A percentile compares a stretch with the other conserved stretches of the same genome.
phyloP scores from a whole-genome alignment of 352 stramenopile genomes.

The Phytophthora megakarya region DNA sequence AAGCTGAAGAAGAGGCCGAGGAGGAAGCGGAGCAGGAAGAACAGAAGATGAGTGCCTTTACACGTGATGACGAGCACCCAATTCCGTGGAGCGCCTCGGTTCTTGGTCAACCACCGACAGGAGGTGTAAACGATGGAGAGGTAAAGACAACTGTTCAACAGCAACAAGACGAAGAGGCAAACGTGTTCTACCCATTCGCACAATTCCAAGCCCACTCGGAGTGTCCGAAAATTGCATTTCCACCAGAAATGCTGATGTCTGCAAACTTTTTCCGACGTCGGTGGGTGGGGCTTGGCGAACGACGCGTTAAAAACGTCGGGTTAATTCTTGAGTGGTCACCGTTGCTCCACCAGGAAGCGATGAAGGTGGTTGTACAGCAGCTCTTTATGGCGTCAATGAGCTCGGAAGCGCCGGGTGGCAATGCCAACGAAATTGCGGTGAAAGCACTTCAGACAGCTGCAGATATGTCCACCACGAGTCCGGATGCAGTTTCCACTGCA shows the following conservation, averaged over 20 bases:
- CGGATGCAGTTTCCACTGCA: constrained; percentile 24
- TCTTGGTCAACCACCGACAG: constrained; percentile 38
- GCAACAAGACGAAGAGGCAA: constrained; percentile 52
- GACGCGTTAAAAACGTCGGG: constrained; percentile 88
- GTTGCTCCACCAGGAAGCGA: constrained; percentile 67
- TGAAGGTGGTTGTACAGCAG: constrained; percentile 69
- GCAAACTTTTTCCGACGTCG: constrained; percentile 89
- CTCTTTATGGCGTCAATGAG: constrained; percentile 64
- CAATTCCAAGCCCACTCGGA: constrained; percentile 79
- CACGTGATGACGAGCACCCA: constrained; percentile 87
- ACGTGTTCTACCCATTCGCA: constrained; percentile 79
- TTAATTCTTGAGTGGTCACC: constrained; percentile 90
- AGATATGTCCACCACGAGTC: constrained; percentile 36
- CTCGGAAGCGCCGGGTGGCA: constrained; percentile 17
- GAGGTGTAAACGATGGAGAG: constrained; percentile 26
- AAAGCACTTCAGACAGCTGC: constrained; percentile 48
- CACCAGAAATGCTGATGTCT: constrained; percentile 71
- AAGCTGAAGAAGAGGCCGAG: constrained; percentile 88
- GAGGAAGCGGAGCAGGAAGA: constrained; percentile 91
- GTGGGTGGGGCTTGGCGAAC: constrained; percentile 88
- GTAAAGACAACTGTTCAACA: constrained; percentile 32
- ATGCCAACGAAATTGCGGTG: constrained; percentile 75
- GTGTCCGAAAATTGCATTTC: constrained; percentile 78
- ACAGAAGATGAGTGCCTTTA: constrained; percentile 92
- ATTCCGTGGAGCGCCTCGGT: constrained; percentile 76